phyloP scores from a whole-genome alignment of 2,329 filamentous ascomycete genomes.

The Calcarisporium arbuscula region DNA sequence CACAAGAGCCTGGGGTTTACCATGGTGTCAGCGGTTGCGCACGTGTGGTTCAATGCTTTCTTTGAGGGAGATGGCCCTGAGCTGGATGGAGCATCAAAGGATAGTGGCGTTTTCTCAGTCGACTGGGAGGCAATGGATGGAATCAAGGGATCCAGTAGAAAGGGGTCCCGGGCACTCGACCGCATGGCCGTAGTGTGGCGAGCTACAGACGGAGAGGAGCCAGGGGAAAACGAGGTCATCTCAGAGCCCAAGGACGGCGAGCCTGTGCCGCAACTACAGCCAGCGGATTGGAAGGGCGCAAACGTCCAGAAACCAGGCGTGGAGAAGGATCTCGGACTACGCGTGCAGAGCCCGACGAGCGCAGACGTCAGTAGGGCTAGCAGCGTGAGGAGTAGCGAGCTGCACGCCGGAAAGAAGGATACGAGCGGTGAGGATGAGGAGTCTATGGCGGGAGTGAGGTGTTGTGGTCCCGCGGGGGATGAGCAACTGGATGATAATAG shows the following conservation, averaged over 20 bases:
- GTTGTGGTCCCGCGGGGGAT: conserved; percentile 29
- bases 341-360: conserved; percentile 58
- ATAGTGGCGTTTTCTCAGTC: conserved; percentile 57
- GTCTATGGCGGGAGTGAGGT: conserved; percentile 26
- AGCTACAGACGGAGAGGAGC: conserved; percentile 23
- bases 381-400: conserved; percentile 47
- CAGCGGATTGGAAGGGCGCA: conserved; percentile 70
- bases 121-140: conserved; percentile 75
- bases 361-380: conserved; percentile 65
- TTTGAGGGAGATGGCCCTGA: conserved; percentile 81
- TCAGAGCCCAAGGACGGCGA: conserved; percentile 60
- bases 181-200: conserved; percentile 82
- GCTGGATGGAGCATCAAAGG: conserved; percentile 55
- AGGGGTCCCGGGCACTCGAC: conserved; percentile 78
- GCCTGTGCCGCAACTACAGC: conserved; percentile 60
- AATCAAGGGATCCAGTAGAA: conserved; percentile 80
- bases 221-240: conserved; percentile 27
- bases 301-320: conserved; percentile 37
- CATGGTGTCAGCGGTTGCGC: conserved; percentile 87
- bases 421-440: conserved; percentile 11
- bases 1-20: conserved; percentile 72
- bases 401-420: conserved; percentile 9
- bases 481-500: conserved; percentile 18
- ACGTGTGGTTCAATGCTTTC: conserved; percentile 95
- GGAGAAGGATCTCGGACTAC: conserved; percentile 62